A percentile compares a stretch with the other conserved stretches of the same genome.
phyloP scores from a whole-genome alignment of 106 monocot species.

The Platanthera guangdongensis region DNA sequence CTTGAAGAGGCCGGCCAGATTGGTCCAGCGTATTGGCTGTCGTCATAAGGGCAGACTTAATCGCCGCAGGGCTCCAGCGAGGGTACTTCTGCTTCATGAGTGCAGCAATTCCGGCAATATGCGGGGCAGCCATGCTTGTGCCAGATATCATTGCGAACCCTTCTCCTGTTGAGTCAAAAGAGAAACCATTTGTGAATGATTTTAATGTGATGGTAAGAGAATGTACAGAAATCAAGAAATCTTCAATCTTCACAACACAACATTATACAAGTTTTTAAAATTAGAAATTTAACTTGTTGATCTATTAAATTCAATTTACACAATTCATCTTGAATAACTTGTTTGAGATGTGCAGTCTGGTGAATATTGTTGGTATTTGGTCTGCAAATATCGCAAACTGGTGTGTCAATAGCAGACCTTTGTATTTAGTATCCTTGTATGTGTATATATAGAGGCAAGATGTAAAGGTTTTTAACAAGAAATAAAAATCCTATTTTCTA shows the following conservation, averaged over 20 bases:
- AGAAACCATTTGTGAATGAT: not conserved
- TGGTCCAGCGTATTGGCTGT: slow-evolving; percentile 64
- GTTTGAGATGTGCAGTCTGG: too few relatives aligned
- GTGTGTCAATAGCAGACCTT: too few relatives aligned
- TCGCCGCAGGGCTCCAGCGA: slow-evolving; percentile 81
- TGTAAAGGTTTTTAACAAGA: too few relatives aligned
- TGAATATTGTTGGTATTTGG: too few relatives aligned
- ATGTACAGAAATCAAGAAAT: not conserved
- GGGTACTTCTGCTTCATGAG: slow-evolving; percentile 81
- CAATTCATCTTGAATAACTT: too few relatives aligned
- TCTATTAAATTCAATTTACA: not conserved
- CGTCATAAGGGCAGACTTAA: slow-evolving; percentile 97
- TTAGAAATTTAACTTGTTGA: not conserved
- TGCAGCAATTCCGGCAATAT: slow-evolving; percentile 91
- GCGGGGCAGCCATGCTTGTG: slow-evolving; percentile 98
- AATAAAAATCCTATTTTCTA: too few relatives aligned
- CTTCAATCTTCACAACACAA: not conserved
- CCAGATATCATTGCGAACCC: slow-evolving; percentile 95
- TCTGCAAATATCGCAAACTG: too few relatives aligned
- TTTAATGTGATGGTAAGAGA: not conserved
- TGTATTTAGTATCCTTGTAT: too few relatives aligned
- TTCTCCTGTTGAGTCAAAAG: slow-evolving; percentile 49
- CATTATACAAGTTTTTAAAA: not conserved
- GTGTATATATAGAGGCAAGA: too few relatives aligned
- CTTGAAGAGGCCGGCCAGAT: slow-evolving; percentile 57